Base-by-base conservation (phyloP, 495 filamentous ascomycete genomes). In the Podospora australis region DNA sequence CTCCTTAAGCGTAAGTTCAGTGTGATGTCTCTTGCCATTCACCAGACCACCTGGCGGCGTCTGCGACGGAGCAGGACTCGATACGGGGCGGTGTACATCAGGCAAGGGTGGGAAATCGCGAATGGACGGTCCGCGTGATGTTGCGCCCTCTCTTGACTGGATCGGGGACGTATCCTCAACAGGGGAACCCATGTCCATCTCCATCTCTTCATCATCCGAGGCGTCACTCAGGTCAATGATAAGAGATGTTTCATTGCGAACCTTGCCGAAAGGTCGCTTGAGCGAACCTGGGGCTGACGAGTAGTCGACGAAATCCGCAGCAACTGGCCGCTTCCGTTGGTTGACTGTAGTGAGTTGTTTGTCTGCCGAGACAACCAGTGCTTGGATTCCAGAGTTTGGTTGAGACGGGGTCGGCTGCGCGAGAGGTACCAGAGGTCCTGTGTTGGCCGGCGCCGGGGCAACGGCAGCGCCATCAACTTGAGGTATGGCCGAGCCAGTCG, bases 201-300 rank as follows among this genome's bases (percentile, higher is more conserved):
- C 72, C 66, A 75, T 69, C 44, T 72, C 70, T 50, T 69, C 70
- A 22, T 69, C 67, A 25, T 69, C 44, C 44, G 64, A 58, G 47
- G 59, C 51, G 61, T 77, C 78, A 39, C 78, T 96, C 26, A 94
- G 82, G 48, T 96, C 86, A 58, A 96, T 95, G 22, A 87, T 73
- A 13, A 86, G 59, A 8, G 66, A 69, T 4, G 60, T 58, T 16
- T 79, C 68, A 20, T 69, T 64, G n/a, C 71, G 70, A 29, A 63
- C 64, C 19, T 75, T 76, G 25, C 74, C 78, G 51, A 84, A 85
- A 13, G 78, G 74, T 41, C 81, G 79, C 58, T 87, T 92, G 23
- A 72, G 57, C n/a, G 73, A 60, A 13, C 59, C 62, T 10, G 54
- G 41, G 41, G 41, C 69, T 45, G 52, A 50, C 4, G 79, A 69